Base-by-base conservation (phyloP, 2,329 filamentous ascomycete species). In the Pestalotiopsis sp. region DNA sequence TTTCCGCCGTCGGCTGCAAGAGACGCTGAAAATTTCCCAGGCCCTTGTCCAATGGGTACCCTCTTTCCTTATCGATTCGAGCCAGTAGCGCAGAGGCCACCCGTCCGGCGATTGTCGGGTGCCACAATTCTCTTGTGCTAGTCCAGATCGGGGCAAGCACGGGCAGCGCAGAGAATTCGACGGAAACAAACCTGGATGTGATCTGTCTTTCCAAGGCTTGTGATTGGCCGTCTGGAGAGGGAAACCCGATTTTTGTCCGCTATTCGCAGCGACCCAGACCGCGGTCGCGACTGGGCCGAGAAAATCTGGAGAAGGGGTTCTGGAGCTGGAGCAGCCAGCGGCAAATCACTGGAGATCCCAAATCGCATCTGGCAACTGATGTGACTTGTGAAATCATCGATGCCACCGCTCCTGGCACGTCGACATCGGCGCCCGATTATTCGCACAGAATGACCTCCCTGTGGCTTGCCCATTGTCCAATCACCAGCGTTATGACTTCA, bases 1-100 rank as follows among this genome's bases (percentile, higher is more conserved):
- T 61, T 39, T 61, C 58, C 58, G 58, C 30, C 56, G 56, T 61
- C 58, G 58, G 58, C 30, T 39, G 58, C 30, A n/a, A 58, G 35
- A 58, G 26, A 26, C 24, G 6, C 26, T 39, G 35, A 44, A 63
- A 63, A 63, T 24, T 63, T 63, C 38, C 58, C 30, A 35, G 30
- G 30, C 30, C 30, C 30, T 35, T 35, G 30, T 35, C 58, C n/a
- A 39, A 39, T 17, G 38, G n/a, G 35, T n/a, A 52, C 44, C 44
- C 44, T 52, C 17, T 52, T 52, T 52, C 30, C 60, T 63, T 63
- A 63, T 63, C 60, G 60, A 63, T 63, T 63, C 48, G 35, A 35
- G 58, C 58, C 58, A 30, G 58, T 9, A 59, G 57, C 58, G 58
- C 58, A 39, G 58, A 61, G 58, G 60, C 60, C 40, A 52, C 24